These are phyloP conservation scores for Hyaloscypha hepaticicola DNA, from an alignment of 495 filamentous ascomycete genomes.

Conservation along the genomic window DNA sequence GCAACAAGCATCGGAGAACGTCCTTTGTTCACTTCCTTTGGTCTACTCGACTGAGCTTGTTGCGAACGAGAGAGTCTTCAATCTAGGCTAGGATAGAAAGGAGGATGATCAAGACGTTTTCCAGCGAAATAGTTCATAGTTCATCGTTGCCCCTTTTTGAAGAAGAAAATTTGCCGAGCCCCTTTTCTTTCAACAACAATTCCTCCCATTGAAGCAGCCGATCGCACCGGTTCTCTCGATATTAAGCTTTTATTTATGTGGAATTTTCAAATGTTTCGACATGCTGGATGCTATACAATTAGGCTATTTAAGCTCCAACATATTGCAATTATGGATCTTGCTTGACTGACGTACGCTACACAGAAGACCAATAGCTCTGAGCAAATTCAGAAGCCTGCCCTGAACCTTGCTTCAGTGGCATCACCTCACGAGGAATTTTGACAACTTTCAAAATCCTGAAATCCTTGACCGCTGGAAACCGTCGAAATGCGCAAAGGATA, in stretches of 20 bases:
- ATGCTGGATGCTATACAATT: neutral
- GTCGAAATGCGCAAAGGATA: neutral
- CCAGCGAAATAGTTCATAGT: too few species aligned
- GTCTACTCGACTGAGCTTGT: too few species aligned
- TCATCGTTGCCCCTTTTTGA: neutral
- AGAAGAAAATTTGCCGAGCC: neutral
- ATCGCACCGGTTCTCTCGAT: neutral
- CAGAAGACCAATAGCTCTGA: neutral
- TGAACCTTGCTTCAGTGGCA: constrained; percentile 1
- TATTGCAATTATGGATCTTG: constrained; percentile 10
- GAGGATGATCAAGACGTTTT: too few species aligned
- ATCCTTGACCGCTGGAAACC: neutral
- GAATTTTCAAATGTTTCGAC: neutral
- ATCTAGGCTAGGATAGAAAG: too few species aligned
- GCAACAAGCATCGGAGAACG: too few species aligned
- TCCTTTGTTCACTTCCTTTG: neutral
- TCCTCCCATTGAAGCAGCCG: neutral
- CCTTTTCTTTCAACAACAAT: neutral
- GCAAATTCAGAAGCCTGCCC: neutral
- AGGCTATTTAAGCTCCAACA: neutral
- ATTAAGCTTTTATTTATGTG: neutral
- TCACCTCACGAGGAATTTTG: neutral
- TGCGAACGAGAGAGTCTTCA: too few species aligned
- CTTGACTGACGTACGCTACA: neutral
- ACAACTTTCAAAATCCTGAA: neutral